These are phyloP conservation scores for Elsinoe arachidis DNA, from an alignment of 2,329 filamentous ascomycete genomes.

Conservation along the genomic window DNA sequence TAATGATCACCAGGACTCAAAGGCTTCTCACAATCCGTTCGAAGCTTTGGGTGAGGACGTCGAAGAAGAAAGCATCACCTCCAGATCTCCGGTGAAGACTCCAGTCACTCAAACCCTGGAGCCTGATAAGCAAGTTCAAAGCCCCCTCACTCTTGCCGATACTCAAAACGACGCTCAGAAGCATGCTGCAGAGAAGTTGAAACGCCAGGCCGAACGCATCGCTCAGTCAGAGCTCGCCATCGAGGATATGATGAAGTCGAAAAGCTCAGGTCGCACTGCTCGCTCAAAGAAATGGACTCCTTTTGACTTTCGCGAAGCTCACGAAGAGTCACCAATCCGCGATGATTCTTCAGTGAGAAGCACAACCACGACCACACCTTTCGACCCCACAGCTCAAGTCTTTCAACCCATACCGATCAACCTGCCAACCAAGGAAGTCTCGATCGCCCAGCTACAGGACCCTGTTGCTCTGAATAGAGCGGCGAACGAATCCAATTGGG, in stretches of 20 bases:
- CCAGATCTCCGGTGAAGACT: background rate
- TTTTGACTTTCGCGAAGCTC: constrained; percentile 20
- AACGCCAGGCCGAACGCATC: constrained; percentile 5
- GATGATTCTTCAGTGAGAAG: constrained; percentile 8
- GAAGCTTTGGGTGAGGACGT: background rate
- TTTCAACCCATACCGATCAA: constrained; percentile 23
- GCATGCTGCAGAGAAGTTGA: constrained; percentile 8
- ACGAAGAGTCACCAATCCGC: constrained; percentile 16
- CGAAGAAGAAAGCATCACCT: background rate
- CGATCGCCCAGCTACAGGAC: constrained; percentile 13
- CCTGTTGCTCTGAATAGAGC: background rate
- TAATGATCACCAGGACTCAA: background rate
- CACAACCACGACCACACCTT: constrained; percentile 4
- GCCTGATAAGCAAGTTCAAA: background rate
- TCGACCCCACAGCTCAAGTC: constrained; percentile 25
- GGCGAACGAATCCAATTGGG: constrained; percentile 24
- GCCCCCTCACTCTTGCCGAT: background rate
- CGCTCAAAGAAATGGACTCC: constrained; percentile 21
- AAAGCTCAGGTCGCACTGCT: constrained; percentile 1
- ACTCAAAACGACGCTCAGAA: background rate
- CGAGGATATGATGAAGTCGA: constrained; percentile 4
- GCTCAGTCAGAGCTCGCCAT: constrained; percentile 1
- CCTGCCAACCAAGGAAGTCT: constrained; percentile 16
- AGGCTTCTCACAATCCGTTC: constrained; percentile 5
- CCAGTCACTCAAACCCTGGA: background rate